Base-by-base conservation (phyloP, 192 early-diverging fungal species). In the Coemansia aciculifera region DNA sequence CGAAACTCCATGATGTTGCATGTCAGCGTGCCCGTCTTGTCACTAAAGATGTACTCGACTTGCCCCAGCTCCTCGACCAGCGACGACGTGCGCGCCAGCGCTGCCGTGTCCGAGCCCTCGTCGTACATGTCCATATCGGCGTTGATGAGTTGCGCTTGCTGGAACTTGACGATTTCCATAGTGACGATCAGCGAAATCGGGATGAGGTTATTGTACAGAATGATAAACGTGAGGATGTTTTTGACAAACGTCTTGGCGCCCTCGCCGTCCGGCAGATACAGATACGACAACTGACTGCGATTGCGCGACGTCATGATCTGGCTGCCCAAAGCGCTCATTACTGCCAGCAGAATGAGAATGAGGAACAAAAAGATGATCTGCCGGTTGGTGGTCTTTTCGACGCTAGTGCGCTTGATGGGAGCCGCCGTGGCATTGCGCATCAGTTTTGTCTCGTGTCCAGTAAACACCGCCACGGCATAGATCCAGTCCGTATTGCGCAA, bases 1-100 rank as follows among this genome's bases (percentile, higher is more conserved):
- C 90, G 90, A 65, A 95, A 96, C 75, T 93, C 92, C 97, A 99
- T 99, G 9, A 95, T 88, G 71, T 99, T 99, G 68, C 93, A 90
- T 0, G 97, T 99, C 42, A 99, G 75, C 2, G 97, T 99, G 8
- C 97, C 96, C 2, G 97, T 99, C 63, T 99, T 99, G 83, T 99
- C 97, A 31, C 92, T 93, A 69, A 99, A 98, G 17, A 98, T 88
- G 77, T 98, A 98, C 74, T 96, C 92, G 36, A 99, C 93, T 74
- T 96, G 93, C 11, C 95, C 95, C 5, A 98, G 77, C 75, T 98
- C 95, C 65, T 98, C 94, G 31, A 92, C 89, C 31, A 94, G 84
- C 95, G 94, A 97, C 31, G 90, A 87, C 36, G 89, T 87, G 6
- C 94, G 91, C 13, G 90, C 83, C 94, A 95, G 5, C 91, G 87